Base-by-base conservation (phyloP, 176 grass and related monocot species). In the Phragmites australis region DNA sequence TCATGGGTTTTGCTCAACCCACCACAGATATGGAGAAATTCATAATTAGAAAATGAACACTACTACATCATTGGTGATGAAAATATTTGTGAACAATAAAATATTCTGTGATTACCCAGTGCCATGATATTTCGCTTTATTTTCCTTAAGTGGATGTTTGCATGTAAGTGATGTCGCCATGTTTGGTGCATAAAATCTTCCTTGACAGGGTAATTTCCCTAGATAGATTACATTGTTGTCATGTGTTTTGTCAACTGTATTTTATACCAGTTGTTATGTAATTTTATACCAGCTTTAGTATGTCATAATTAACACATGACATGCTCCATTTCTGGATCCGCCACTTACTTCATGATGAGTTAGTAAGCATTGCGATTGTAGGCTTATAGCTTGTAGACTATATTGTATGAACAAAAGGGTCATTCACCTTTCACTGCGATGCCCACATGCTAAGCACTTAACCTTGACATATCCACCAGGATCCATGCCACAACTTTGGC, bases 391-490 rank as follows among this genome's bases (percentile, higher is more conserved):
- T 58, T 67, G 49, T 56, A 58, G 29, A 75, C 25, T 51, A 47
- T 43, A 83, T 14, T 18, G 21, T 64, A 87, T 58, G 75, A 66
- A 88, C 23, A 47, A 62, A 80, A 56, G 42, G 68, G 65, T 37
- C 43, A 64, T 56, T 88, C 57, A 99, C 96, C 96, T 99, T 88
- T 99, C 96, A 46, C 78, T 89, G 44, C 75, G 82, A 73, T 95
- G 71, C 65, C 96, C 92, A 68, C 74, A 91, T 30, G 84, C 90
- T 89, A 99, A 85, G 85, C 90, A 99, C 57, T 99, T 99, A 75
- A 99, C 89, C 84, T 99, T 99, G 23, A 99, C 90, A 84, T 93
- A 91, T 65, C 86, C 92, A 70, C 84, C 88, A 88, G 96, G 96
- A 89, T 99, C 96, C 92, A 99, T 95, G 45, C 88, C 81, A 80